Base-by-base conservation (phyloP, 208 protist genomes). In the Trypanosoma platydactyli region DNA sequence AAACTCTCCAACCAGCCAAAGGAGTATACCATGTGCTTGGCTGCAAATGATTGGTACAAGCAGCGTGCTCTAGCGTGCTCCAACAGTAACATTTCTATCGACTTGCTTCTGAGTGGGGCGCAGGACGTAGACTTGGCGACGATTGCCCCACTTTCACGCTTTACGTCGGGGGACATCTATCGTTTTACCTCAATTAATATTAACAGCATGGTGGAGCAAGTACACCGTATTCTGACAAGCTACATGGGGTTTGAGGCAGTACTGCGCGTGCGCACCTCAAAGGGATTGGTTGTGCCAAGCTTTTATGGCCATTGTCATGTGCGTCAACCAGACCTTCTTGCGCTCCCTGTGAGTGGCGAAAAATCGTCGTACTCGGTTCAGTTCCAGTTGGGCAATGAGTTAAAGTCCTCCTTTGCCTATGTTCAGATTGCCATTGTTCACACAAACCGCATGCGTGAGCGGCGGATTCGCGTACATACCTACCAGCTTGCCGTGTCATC, bases 221-320 rank as follows among this genome's bases (percentile, higher is more conserved):
- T 96, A 27, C 69, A 81, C 54, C 80, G 79, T 42, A 70, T 97
- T 6, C 72, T 99, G 12, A 88, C 82, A 9, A 86, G 97, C 18
- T 85, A 87, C 24, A 94, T 87, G 22, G 97, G 87, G 18, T 98
- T 97, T 69, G 98, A 99, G 77, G 88, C 93, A 41, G 94, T 99
- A 38, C 88, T 99, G 82, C 95, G 98, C 25, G 84, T 99, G n/a
- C 88, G 98, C 35, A 81, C 76, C 2, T 97, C 89, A 44, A 83
- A 68, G 24, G 95, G 94, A 3, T 49, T 96, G 13, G 83, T 88
- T 7, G 80, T 96, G 68, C 73, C 75, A 15, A 92, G 95, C 66
- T 94, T 94, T 56, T 97, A 97, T 66, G 98, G 98, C 4, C 95
- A 99, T 83, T 99, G 98, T 68, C 97, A 98, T 81, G 82, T 99